phyloP scores from a whole-genome alignment of 164 flowering plant species.

The Aristolochia contorta region DNA sequence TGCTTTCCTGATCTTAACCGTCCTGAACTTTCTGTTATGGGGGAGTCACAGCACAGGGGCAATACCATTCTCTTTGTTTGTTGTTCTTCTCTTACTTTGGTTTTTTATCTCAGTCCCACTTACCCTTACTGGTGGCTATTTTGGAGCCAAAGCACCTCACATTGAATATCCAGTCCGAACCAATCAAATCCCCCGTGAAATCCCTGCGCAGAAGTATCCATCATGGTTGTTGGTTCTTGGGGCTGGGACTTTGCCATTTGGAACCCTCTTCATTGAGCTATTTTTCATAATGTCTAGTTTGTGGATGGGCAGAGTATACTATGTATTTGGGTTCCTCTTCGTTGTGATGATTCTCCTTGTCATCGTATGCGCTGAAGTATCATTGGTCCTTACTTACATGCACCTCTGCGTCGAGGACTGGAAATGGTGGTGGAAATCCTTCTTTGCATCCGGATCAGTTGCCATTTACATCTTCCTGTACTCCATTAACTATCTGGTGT shows the following conservation, averaged over 20 bases:
- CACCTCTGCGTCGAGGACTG: slow-evolving; percentile 88
- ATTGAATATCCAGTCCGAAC: slow-evolving; percentile 80
- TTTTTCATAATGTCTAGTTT: slow-evolving; percentile 89
- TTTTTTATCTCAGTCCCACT: slow-evolving; percentile 83
- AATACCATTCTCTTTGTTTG: slow-evolving; percentile 60
- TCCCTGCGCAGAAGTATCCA: slow-evolving; percentile 76
- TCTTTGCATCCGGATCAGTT: slow-evolving; percentile 91
- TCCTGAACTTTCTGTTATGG: slow-evolving; percentile 67
- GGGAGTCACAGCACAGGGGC: slow-evolving; percentile 85
- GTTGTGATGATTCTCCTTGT: slow-evolving; percentile 64
- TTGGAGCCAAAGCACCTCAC: slow-evolving; percentile 68
- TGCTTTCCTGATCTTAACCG: slow-evolving; percentile 53
- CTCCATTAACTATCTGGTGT: slow-evolving; percentile 71
- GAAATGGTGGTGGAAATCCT: slow-evolving; percentile 95
- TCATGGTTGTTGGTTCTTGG: slow-evolving; percentile 84
- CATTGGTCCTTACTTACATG: slow-evolving; percentile 80
- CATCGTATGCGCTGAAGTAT: slow-evolving; percentile 88
- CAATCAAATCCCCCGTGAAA: slow-evolving; percentile 81
- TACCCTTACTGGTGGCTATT: slow-evolving; percentile 64
- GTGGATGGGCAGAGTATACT: slow-evolving; percentile 90
- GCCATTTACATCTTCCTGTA: slow-evolving; percentile 77
- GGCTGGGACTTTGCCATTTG: slow-evolving; percentile 91
- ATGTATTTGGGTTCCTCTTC: slow-evolving; percentile 73
- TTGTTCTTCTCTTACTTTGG: slow-evolving; percentile 65
- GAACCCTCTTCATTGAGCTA: slow-evolving; percentile 83